Conservation (phyloP, 2,329 filamentous ascomycete genomes). For the Ophioceras dolichostomum region DNA sequence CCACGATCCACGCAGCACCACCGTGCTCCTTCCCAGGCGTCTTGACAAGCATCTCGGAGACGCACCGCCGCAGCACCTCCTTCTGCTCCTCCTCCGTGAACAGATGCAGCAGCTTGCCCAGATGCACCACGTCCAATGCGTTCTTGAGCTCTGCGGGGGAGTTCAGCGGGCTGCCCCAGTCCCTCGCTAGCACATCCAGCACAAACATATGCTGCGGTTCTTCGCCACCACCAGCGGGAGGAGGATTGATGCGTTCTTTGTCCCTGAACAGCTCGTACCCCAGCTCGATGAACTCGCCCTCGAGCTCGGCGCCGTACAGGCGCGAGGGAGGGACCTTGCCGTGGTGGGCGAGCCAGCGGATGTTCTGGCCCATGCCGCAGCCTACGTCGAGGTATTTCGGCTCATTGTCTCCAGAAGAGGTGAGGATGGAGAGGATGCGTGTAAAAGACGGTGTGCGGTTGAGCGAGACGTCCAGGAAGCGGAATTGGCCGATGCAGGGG, state of each 20-base stretch:
- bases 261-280: constrained; percentile 29
- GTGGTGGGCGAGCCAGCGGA: constrained; percentile 25
- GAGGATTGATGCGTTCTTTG: too few relatives aligned
- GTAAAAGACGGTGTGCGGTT: too few relatives aligned
- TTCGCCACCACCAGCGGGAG: too few relatives aligned
- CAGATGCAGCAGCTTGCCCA: constrained; percentile 25
- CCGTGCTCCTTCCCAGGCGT: too few relatives aligned
- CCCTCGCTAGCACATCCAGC: constrained; percentile 18
- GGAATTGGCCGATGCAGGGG: too few relatives aligned
- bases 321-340: constrained; percentile 15
- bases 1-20: too few relatives aligned
- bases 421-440: constrained; percentile 11
- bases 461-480: too few relatives aligned
- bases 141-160: too few relatives aligned
- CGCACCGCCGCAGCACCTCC: too few relatives aligned
- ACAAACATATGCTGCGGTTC: too few relatives aligned
- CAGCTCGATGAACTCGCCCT: constrained; percentile 22
- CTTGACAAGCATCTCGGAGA: too few relatives aligned
- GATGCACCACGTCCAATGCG: constrained; percentile 21
- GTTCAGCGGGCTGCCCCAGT: constrained; percentile 16
- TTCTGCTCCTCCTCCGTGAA: constrained; percentile 23
- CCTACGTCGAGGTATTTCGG: constrained; percentile 29
- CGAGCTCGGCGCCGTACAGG: constrained; percentile 21
- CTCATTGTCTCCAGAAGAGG: too few relatives aligned
- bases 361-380: constrained; percentile 28